Percentiles rank a stretch among this genome's conserved stretches.
These are phyloP conservation scores for Pichia nanzhaoensis DNA, from an alignment of 805 yeast genomes.

Conservation along the genomic window DNA sequence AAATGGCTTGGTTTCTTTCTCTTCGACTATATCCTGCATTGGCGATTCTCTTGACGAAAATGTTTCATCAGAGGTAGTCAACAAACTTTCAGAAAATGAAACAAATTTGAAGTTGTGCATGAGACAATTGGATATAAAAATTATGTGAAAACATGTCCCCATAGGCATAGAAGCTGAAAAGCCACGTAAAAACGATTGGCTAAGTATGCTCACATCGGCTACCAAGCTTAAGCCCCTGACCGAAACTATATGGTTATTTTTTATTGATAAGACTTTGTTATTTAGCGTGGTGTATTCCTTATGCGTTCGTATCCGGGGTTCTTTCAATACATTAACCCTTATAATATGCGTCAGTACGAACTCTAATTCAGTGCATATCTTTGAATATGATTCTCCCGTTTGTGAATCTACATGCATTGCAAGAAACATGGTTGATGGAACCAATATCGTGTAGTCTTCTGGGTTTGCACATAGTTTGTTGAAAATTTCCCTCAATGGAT, in stretches of 20 bases:
- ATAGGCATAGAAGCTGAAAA: conserved; percentile 56
- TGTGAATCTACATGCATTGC: conserved; percentile 34
- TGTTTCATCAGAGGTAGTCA: not conserved
- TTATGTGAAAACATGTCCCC: conserved; percentile 48
- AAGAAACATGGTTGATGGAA: conserved; percentile 52
- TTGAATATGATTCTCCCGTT: conserved; percentile 36
- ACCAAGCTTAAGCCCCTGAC: conserved; percentile 52
- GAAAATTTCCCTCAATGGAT: conserved; percentile 40
- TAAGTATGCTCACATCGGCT: conserved; percentile 37
- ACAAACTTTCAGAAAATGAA: not conserved
- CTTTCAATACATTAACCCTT: conserved; percentile 24
- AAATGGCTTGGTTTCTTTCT: conserved; percentile 1
- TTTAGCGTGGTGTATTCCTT: conserved; percentile 40
- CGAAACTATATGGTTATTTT: conserved; percentile 47
- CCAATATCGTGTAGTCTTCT: conserved; percentile 50
- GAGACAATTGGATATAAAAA: conserved; percentile 52
- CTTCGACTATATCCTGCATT: not conserved
- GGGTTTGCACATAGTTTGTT: conserved; percentile 37
- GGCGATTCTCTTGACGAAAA: no score
- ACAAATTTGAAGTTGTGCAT: conserved; percentile 31
- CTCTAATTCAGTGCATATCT: conserved; percentile 51
- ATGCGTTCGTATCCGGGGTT: conserved; percentile 12
- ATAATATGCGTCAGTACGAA: conserved; percentile 61
- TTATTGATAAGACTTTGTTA: conserved; percentile 48
- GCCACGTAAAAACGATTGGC: conserved; percentile 42